Percentiles rank a stretch among this genome's conserved stretches.
Evolutionary conservation across 768 basidiomycete genomes (phyloP).

Genomic region (Amanita rubescens): DNA sequence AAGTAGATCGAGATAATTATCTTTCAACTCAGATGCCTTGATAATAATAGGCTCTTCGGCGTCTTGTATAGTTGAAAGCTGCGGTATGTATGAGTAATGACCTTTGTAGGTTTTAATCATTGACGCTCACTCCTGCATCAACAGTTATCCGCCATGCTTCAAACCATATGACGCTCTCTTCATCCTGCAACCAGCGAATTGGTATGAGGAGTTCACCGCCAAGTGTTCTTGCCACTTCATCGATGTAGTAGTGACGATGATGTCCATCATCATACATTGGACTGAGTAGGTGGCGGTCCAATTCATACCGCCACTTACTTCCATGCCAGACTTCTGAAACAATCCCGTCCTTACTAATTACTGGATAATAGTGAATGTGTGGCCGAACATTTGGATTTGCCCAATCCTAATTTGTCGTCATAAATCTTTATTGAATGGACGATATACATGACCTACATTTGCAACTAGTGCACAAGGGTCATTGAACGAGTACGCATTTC

Average conservation of each 20-base stretch:
- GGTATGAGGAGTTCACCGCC: slow-evolving; percentile 14
- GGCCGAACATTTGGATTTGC: slow-evolving; percentile 19
- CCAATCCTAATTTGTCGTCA: slow-evolving; percentile 20
- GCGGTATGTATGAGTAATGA: background rate
- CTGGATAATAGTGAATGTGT: slow-evolving; percentile 23
- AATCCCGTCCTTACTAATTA: slow-evolving; percentile 16
- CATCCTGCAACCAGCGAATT: slow-evolving; percentile 18
- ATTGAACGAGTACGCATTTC: slow-evolving; percentile 25
- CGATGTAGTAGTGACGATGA: slow-evolving; percentile 16
- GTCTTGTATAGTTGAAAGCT: slow-evolving; percentile 10
- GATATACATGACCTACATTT: slow-evolving; percentile 14
- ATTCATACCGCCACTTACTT: slow-evolving; percentile 17
- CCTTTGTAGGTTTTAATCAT: background rate
- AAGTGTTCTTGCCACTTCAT: slow-evolving; percentile 14
- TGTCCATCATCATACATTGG: slow-evolving; percentile 20
- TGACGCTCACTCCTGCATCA: background rate
- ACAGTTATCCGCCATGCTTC: slow-evolving; percentile 15
- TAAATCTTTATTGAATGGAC: background rate
- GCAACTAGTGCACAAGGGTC: slow-evolving; percentile 18
- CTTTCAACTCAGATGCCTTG: slow-evolving; percentile 9
- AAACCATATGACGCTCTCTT: slow-evolving; percentile 10
- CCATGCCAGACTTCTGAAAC: slow-evolving; percentile 27
- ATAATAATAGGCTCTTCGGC: slow-evolving; percentile 8
- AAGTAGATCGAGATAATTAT: slow-evolving; percentile 16
- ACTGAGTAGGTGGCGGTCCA: slow-evolving; percentile 18